Conservation (phyloP, 768 basidiomycete genomes). For the Russula compacta region DNA sequence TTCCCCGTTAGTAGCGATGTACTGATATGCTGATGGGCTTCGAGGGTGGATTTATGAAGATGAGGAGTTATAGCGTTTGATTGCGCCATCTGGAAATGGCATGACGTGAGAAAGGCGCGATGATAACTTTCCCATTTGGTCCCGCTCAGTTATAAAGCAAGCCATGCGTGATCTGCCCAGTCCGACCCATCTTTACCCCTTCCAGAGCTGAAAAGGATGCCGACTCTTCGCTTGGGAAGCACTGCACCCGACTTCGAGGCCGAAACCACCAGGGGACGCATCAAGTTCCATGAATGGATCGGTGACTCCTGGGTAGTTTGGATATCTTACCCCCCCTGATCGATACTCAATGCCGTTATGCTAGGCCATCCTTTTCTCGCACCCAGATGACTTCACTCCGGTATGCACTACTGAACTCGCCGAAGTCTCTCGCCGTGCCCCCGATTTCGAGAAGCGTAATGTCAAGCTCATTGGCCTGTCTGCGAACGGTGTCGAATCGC, state of each 20-base stretch:
- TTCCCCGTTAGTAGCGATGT: neutral
- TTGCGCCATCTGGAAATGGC: constrained; percentile 2
- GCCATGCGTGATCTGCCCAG: neutral
- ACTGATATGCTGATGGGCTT: neutral
- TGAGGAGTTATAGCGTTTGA: neutral
- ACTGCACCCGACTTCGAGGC: constrained; percentile 90
- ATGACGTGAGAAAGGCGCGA: constrained; percentile 58
- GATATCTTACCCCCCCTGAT: neutral
- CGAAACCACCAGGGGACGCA: constrained; percentile 74
- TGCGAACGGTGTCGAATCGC: constrained; percentile 80
- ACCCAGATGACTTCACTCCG: constrained; percentile 89
- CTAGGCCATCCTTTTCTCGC: constrained; percentile 85
- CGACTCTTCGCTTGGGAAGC: constrained; percentile 70
- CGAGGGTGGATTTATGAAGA: neutral
- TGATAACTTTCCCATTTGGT: constrained; percentile 24
- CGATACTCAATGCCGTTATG: neutral
- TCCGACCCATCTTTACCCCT: neutral
- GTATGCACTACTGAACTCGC: constrained; percentile 97
- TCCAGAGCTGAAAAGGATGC: constrained; percentile 19
- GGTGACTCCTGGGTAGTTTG: constrained; percentile 68
- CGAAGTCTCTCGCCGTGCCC: constrained; percentile 81
- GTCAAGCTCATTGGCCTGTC: constrained; percentile 94
- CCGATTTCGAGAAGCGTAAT: constrained; percentile 77
- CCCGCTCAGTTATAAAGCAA: neutral
- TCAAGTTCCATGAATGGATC: constrained; percentile 93